Conservation (phyloP, 176 grass and related monocot species). For the Urochloa ruziziensis region DNA sequence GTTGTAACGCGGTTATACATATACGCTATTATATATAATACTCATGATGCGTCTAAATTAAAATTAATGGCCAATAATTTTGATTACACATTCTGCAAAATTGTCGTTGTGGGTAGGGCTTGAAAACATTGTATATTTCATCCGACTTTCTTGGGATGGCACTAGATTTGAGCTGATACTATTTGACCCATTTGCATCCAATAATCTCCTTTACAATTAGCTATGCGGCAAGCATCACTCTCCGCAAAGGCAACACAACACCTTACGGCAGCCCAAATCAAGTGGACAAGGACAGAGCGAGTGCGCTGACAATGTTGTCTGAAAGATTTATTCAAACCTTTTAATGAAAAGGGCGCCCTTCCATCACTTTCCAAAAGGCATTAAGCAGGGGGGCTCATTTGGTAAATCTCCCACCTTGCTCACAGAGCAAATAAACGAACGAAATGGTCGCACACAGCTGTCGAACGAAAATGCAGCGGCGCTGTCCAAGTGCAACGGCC, state of each 20-base stretch:
- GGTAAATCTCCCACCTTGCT: not conserved
- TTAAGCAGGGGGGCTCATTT: not conserved
- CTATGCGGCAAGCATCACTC: not conserved
- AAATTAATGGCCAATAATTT: no score
- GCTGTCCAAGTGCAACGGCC: not conserved
- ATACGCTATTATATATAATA: no score
- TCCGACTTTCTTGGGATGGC: no score
- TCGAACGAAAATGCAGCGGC: not conserved
- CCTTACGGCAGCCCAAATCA: not conserved
- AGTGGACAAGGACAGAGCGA: not conserved
- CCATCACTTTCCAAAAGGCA: not conserved
- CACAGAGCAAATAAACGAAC: not conserved
- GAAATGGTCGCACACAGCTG: not conserved
- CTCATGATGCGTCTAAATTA: no score
- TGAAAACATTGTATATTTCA: not conserved
- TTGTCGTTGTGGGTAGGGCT: not conserved
- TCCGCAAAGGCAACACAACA: not conserved
- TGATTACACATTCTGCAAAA: no score
- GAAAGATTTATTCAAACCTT: conserved; percentile 10
- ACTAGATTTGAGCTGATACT: not conserved
- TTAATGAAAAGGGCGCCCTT: not conserved
- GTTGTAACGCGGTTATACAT: no score
- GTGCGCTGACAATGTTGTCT: conserved; percentile 9
- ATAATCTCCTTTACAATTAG: not conserved
- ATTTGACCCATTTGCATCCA: not conserved